Base-by-base conservation (phyloP, 2,329 filamentous ascomycete species). In the Sarocladium brachiariae region DNA sequence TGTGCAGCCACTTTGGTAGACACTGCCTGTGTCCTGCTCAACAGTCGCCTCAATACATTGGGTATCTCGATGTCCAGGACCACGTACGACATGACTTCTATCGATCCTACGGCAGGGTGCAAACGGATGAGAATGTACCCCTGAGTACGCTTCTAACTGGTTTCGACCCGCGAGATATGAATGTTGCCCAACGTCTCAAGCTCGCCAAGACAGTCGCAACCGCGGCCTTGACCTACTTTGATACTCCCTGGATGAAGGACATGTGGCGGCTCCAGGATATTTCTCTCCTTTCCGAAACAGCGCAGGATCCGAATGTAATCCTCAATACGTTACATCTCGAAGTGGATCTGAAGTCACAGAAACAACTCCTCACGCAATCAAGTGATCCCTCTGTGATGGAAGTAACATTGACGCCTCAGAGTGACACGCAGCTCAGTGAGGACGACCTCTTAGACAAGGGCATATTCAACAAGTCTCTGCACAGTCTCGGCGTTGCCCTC, bases 241-340 rank as follows among this genome's bases (percentile, higher is more conserved):
- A 45, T n/a, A 45, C 39, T 9, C 39, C 39, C 6, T 45, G 39
- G 39, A 45, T 45, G 39, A 45, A 45, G 39, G 39, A 45, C 18
- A 45, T 45, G 39, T 45, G 39, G 39, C 39, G 39, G 11, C 39
- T 45, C 6, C 5, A 23, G 11, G 39, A 45, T 19, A 25, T 45
- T n/a, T 45, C 23, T 11, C 24, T 45, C 9, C 39, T 45, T 4
- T 30, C 24, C n/a, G 23, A 21, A 45, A 8, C 39, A 25, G n/a
- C 39, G n/a, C 39, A 25, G 23, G 39, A 45, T n/a, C 39, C 39
- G 5, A 45, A 45, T 30, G 39, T 30, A 23, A 45, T 45, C 9
- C 39, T 45, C 6, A 45, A 19, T 18, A 45, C 39, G 14, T n/a
- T 45, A 11, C 39, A 45, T 18, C 24, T 45, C 21, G 39, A 45